Percentiles rank a stretch among this genome's conserved stretches.
phyloP scores from a whole-genome alignment of 495 filamentous ascomycete species.

The Amphirosellinia nigrospora region DNA sequence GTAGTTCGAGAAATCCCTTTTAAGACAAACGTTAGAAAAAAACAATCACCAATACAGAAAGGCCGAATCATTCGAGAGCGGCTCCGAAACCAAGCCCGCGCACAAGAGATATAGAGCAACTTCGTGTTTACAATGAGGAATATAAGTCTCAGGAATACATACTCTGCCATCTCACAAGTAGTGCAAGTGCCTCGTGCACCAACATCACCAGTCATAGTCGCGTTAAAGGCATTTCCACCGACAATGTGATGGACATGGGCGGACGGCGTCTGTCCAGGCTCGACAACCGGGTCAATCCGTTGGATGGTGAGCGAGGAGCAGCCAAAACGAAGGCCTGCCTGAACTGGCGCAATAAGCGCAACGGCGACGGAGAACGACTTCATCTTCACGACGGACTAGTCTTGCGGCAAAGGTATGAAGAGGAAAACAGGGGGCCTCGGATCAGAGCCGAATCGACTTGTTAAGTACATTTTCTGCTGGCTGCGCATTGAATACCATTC shows the following conservation, averaged over 20 bases:
- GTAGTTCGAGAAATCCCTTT: conserved; percentile 53
- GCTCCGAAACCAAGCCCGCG: not conserved
- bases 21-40: not conserved
- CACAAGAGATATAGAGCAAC: not conserved
- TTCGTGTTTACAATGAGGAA: not conserved
- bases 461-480: conserved; percentile 11
- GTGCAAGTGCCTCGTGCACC: conserved; percentile 50
- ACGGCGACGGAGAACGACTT: conserved; percentile 49
- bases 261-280: conserved; percentile 50
- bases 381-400: conserved; percentile 41
- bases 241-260: conserved; percentile 58
- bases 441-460: conserved; percentile 13
- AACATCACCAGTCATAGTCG: conserved; percentile 52
- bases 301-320: conserved; percentile 55
- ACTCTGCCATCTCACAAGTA: conserved; percentile 51
- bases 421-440: conserved; percentile 22
- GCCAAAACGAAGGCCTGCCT: conserved; percentile 55
- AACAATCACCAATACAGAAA: not conserved
- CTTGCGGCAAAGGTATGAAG: conserved; percentile 30
- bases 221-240: conserved; percentile 57
- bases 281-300: conserved; percentile 54
- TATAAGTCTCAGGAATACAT: not conserved
- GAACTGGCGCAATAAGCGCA: conserved; percentile 45
- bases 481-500: not conserved
- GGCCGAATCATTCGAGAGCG: too few relatives aligned